Percentiles rank a stretch among this genome's conserved stretches.
Conservation (phyloP, 78 protist genomes). For the Dictyostelium citrinum region DNA sequence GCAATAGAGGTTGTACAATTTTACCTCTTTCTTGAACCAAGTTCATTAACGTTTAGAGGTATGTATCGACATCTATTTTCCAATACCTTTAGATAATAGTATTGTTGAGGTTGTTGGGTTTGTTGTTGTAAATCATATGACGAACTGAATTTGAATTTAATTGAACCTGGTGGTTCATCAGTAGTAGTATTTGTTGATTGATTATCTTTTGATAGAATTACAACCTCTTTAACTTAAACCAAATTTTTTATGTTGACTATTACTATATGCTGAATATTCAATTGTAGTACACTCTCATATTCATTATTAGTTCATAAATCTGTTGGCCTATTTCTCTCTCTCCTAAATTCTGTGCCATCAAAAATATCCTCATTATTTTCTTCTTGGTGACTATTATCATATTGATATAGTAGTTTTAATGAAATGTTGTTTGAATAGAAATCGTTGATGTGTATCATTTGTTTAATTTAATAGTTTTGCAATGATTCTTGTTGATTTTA, state of each 20-base stretch:
- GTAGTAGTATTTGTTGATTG: too few species aligned
- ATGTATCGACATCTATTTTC: too few species aligned
- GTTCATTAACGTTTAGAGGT: too few species aligned
- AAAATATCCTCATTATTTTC: background rate
- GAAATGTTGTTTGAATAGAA: background rate
- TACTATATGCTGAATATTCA: background rate
- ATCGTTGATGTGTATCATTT: background rate
- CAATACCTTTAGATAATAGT: too few species aligned
- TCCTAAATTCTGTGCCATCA: background rate
- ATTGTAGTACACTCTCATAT: conserved; percentile 4
- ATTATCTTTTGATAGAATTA: background rate
- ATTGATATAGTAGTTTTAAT: too few species aligned
- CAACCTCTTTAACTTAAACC: background rate
- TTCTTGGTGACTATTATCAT: background rate
- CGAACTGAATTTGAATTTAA: background rate
- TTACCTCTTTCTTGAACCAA: too few species aligned
- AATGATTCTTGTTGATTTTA: background rate
- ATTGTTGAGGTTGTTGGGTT: too few species aligned
- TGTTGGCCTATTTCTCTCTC: conserved; percentile 25
- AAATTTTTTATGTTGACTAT: background rate
- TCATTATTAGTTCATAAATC: conserved; percentile 44
- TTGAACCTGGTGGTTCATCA: background rate
- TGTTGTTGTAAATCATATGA: background rate
- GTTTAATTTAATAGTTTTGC: background rate
- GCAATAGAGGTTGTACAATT: too few species aligned